Base-by-base conservation (phyloP, 1,284 basidiomycete species). In the Papiliotrema flavescens region DNA sequence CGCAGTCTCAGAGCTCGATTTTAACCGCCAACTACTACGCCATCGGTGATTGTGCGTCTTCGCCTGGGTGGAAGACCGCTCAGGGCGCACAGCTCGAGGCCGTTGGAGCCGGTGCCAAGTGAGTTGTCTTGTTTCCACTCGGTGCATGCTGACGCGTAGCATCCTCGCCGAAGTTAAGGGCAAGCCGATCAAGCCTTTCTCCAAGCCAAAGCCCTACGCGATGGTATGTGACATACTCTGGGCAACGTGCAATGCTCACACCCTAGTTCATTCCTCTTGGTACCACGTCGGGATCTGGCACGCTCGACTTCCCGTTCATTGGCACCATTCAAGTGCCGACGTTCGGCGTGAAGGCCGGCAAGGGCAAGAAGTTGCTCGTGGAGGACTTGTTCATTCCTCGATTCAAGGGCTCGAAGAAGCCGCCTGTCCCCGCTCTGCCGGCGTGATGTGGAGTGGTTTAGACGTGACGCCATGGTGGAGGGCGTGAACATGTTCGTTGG, bases 1-100 rank as follows among this genome's bases (percentile, higher is more conserved):
- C 64, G 7, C 44, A 54, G 35, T 42, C 37, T 39, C 40, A 42
- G 6, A 40, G 51, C 37, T 67, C 64, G 8, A 54, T 54, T 8
- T 39, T 67, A 17, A 57, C 46, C 1, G 57, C 55, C 24, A 66
- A 71, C 47, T 74, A 74, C 61, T 76, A 71, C 45, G 72, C 75
- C 9, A 65, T 70, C 55, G 74, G 75, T 24, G 75, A 77, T 54
- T 67, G 67, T 43, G 54, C 57, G 23, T 58, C 64, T 28, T 57
- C 67, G 0, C 69, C 69, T 5, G 67, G 69, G 19, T 71, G 68
- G 64, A 68, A 73, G 57, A 73, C 72, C 0, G 49, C 51, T 34
- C 62, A 73, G 37, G 65, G 61, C 0, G 70, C 69, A 13, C 62
- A 62, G 35, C 63, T 65, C n/a, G 70, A 73, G 46, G 70, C 64